Evolutionary conservation across 305 asterid species (phyloP), one percentile per base, ranked within the genome.

Genomic region (Solanum hybrid): DNA sequence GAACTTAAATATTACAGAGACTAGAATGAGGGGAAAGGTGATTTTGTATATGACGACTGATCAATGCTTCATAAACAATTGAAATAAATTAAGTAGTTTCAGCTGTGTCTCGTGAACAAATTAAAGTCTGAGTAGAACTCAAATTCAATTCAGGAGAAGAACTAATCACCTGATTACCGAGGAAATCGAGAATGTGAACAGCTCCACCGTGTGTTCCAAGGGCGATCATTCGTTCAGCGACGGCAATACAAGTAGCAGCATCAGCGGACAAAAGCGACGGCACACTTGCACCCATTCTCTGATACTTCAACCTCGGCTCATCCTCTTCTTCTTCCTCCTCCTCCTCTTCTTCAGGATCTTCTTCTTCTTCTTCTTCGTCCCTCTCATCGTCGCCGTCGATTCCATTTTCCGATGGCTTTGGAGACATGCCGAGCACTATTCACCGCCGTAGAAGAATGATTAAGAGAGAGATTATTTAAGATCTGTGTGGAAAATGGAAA

Each of bases 281-380:
- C 88, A 96, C 96, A 92, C 98, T 96, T 89, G 98, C 99, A 31
- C 99, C 98, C 99, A 97, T 97, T 73, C 99, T 92, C 94, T 97
- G 99, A 93, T 97, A 97, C 96, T 97, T 97, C 51, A 97, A 95
- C 85, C 98, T 92, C 42, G 99, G 99, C 91, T 97, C 99, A 37
- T 97, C 98, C 87, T 95, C 99, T 24, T 92, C 95, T 5, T 40
- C 86, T 4, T 42, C 87, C 19, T 24, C 32, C 31, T 77, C 36
- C 32, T 85, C 93, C 69, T 90, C 95, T 34, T 95, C 98, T 24
- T 91, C 94, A 38, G 96, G 97, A n/a, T 95, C 98, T 19, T 95
- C 98, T 19, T 94, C 92, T 19, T 94, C 92, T 22, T 94, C 92
- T 77, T 93, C 97, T 45, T 96, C 99, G 72, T 90, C 94, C 64